Evolutionary conservation across 768 basidiomycete species (phyloP).

Genomic region (Gloeopeniophorella convolvens): DNA sequence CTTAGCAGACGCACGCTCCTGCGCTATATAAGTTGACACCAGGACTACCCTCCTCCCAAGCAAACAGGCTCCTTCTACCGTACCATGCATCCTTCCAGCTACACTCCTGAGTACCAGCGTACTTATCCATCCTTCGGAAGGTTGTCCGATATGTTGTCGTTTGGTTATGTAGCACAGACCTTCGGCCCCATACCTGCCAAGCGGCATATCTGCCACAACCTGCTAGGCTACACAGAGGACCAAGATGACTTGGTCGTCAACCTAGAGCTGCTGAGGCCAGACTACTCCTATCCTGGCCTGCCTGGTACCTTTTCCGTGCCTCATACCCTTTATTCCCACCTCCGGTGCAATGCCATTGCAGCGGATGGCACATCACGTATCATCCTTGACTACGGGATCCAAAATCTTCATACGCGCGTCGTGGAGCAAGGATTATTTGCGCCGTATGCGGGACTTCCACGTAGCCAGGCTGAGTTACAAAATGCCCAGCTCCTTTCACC

Average conservation of each 20-base stretch:
- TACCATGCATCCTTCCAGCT: too few species aligned
- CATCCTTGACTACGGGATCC: slow-evolving; percentile 1
- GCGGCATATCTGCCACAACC: slow-evolving; percentile 4
- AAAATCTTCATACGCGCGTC: not conserved
- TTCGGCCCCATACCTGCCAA: slow-evolving; percentile 7
- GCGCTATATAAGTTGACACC: too few species aligned
- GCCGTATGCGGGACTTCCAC: slow-evolving; percentile 13
- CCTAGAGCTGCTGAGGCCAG: slow-evolving; percentile 6
- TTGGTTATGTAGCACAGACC: slow-evolving; percentile 8
- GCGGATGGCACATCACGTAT: slow-evolving; percentile 4
- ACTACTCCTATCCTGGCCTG: slow-evolving; percentile 10
- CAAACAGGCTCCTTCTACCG: too few species aligned
- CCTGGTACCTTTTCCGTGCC: slow-evolving; percentile 10
- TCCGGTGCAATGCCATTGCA: slow-evolving; percentile 10
- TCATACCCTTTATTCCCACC: slow-evolving; percentile 7
- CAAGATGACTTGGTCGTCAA: slow-evolving; percentile 9
- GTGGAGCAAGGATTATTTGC: slow-evolving; percentile 9
- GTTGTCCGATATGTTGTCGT: slow-evolving; percentile 1
- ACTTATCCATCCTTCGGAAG: not conserved
- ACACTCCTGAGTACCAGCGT: too few species aligned
- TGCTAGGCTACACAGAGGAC: slow-evolving; percentile 8
- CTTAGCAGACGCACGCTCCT: too few species aligned
- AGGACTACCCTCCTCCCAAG: too few species aligned
- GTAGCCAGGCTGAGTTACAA: slow-evolving; percentile 7
- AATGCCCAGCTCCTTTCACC: slow-evolving; percentile 2